These are phyloP conservation scores for Spatholobus suberectus DNA, from an alignment of 306 rosid species.

Conservation along the genomic window DNA sequence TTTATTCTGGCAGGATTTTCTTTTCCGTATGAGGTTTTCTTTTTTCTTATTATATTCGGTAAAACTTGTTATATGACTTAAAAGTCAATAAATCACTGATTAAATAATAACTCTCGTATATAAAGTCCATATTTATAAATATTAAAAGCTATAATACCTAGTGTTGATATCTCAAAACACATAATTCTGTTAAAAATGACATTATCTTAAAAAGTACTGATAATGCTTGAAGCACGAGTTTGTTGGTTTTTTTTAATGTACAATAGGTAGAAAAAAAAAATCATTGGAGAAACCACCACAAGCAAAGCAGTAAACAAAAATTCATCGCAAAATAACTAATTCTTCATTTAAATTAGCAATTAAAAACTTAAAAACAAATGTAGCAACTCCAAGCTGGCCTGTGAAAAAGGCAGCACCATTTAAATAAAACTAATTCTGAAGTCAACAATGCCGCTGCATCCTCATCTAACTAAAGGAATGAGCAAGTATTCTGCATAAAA, in stretches of 20 bases:
- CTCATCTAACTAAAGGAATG: slow-evolving; percentile 82
- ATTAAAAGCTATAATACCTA: background rate
- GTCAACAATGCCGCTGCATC: slow-evolving; percentile 21
- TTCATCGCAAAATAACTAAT: background rate
- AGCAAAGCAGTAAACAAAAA: background rate
- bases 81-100: background rate
- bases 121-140: background rate
- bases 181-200: background rate
- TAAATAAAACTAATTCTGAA: slow-evolving; percentile 13
- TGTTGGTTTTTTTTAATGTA: background rate
- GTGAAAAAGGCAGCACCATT: slow-evolving; percentile 11
- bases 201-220: background rate
- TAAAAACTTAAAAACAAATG: slow-evolving; percentile 6
- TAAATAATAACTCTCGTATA: background rate
- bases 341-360: slow-evolving; percentile 33
- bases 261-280: background rate
- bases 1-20: background rate
- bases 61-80: no score
- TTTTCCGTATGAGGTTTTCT: background rate
- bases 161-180: background rate
- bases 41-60: background rate
- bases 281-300: background rate
- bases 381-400: background rate
- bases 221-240: background rate
- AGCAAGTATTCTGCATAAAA: slow-evolving; percentile 91